Conservation (phyloP, 2,329 filamentous ascomycete genomes). For the Neospermospora avenae region DNA sequence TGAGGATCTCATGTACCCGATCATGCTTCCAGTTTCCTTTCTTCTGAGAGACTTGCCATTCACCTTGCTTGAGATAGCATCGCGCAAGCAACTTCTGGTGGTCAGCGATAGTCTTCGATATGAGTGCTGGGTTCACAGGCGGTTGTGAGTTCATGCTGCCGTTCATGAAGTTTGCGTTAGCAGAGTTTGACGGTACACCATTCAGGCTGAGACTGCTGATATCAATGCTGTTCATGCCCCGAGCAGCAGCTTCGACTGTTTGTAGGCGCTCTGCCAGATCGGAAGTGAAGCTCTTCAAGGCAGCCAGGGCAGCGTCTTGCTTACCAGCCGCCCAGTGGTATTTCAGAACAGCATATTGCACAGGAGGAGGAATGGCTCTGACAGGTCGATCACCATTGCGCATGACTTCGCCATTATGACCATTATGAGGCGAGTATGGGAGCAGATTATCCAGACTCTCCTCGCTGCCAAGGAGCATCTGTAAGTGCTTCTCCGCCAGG, state of each 20-base stretch:
- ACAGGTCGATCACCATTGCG: slow-evolving; percentile 21
- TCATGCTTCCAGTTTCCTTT: slow-evolving; percentile 86
- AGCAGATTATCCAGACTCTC: slow-evolving; percentile 58
- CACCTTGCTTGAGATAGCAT: slow-evolving; percentile 92
- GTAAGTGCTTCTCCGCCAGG: slow-evolving; percentile 90
- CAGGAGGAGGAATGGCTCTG: slow-evolving; percentile 55
- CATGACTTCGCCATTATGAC: slow-evolving; percentile 10
- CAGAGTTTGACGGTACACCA: slow-evolving; percentile 28
- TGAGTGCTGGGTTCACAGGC: slow-evolving; percentile 17
- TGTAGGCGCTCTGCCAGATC: slow-evolving; percentile 47
- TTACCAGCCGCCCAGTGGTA: slow-evolving; percentile 91
- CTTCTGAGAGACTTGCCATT: slow-evolving; percentile 87
- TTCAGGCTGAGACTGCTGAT: slow-evolving; percentile 39
- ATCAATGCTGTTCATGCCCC: slow-evolving; percentile 27
- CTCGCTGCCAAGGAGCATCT: slow-evolving; percentile 78
- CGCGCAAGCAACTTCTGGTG: slow-evolving; percentile 78
- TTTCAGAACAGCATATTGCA: slow-evolving; percentile 95
- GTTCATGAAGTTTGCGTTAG: slow-evolving; percentile 16
- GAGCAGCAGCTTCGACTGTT: slow-evolving; percentile 29
- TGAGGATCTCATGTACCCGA: slow-evolving; percentile 81
- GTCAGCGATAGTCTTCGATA: slow-evolving; percentile 49
- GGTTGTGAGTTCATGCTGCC: slow-evolving; percentile 40
- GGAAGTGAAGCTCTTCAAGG: slow-evolving; percentile 57
- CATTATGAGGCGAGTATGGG: slow-evolving; percentile 41
- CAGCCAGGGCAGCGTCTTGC: slow-evolving; percentile 55